Conservation (phyloP, 495 filamentous ascomycete species). For the Lepraria neglecta region DNA sequence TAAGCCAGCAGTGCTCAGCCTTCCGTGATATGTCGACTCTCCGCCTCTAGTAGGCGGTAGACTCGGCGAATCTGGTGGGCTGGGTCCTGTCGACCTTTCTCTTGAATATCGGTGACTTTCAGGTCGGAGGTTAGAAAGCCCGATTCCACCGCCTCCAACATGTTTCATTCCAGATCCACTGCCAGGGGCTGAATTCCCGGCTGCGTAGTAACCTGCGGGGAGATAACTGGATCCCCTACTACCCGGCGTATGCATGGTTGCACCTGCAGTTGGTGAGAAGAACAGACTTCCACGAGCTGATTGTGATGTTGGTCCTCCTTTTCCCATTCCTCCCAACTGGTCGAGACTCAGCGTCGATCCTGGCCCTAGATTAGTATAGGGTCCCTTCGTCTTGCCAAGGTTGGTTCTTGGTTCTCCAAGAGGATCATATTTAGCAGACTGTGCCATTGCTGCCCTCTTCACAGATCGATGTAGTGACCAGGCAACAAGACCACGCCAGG, state of each 20-base stretch:
- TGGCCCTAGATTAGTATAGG: slow-evolving; percentile 55
- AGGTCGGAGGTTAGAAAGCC: slow-evolving; percentile 49
- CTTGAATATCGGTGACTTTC: slow-evolving; percentile 45
- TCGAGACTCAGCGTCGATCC: slow-evolving; percentile 57
- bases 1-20: slow-evolving; percentile 32
- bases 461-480: slow-evolving; percentile 92
- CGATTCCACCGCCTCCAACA: slow-evolving; percentile 39
- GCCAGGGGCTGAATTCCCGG: slow-evolving; percentile 50
- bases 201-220: slow-evolving; percentile 87
- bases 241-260: slow-evolving; percentile 38
- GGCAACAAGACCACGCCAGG: slow-evolving; percentile 83
- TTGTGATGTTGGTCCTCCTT: slow-evolving; percentile 43
- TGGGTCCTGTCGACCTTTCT: slow-evolving; percentile 43
- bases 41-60: slow-evolving; percentile 39
- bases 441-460: slow-evolving; percentile 63
- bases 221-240: slow-evolving; percentile 67
- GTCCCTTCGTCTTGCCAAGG: slow-evolving; percentile 36
- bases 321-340: slow-evolving; percentile 41
- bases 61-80: slow-evolving; percentile 64
- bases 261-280: slow-evolving; percentile 85
- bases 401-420: slow-evolving; percentile 16
- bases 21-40: slow-evolving; percentile 32
- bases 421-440: slow-evolving; percentile 42
- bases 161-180: slow-evolving; percentile 38
- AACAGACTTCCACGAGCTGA: slow-evolving; percentile 60